Base-by-base conservation (phyloP, 1,139 yeast species). In the Yamadazyma siamensis region DNA sequence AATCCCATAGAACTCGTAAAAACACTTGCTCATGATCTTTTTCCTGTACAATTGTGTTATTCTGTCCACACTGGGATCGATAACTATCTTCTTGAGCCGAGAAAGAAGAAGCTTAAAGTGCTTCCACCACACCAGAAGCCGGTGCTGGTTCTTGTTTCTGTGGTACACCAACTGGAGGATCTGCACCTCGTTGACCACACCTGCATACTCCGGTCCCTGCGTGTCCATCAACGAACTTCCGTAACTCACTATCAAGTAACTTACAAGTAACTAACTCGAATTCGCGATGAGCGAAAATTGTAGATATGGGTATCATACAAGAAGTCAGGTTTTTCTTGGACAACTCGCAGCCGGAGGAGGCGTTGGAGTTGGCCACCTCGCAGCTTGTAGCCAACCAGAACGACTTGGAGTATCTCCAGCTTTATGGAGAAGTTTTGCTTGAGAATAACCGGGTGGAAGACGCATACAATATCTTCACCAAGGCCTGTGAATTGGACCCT, bases 361-460 rank as follows among this genome's bases (percentile, higher is more conserved):
- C 74, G 1, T 48, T 67, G 34, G 59, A 53, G 25, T 33, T 65
- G 11, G 52, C 67, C 30, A 43, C 61, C 4, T 59, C 66, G 5
- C 49, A 53, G 23, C 44, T 54, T 12, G 46, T 50, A 8, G 44
- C 50, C 10, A 43, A 62, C 30, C 46, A 54, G n/a, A 45, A 53
- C 14, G 50, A 62, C 36, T 56, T 61, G 13, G 48, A 41, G 15
- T 66, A 58, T 35, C 54, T 68, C 25, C 63, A 65, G 38, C 46
- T 63, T 16, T 62, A 78, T 30, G 95, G 94, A 5, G 96, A 88
- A 53, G 72, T 81, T 2, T 75, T 82, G 36, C 64, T 89, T 32
- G 98, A 91, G 54, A 68, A 69, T 34, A 87, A 88, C 38, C 78
- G 83, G 41, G 75, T 89, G 31, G 94, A 85, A 43, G 68, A 71